Base-by-base conservation (phyloP, 495 filamentous ascomycete genomes). In the Annulohypoxylon moriforme region DNA sequence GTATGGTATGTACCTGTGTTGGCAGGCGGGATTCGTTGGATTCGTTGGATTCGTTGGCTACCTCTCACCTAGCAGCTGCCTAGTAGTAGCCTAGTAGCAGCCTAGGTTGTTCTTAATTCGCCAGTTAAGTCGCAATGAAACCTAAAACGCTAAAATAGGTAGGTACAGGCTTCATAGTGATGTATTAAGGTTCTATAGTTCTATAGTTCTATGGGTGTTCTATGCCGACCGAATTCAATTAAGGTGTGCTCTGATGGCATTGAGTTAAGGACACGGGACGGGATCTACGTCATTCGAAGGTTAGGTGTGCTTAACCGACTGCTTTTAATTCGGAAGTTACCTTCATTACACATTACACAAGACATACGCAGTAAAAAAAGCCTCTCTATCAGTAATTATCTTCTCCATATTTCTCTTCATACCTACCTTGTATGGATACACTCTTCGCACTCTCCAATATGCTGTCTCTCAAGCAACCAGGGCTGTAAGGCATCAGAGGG, bases 121-220 rank as follows among this genome's bases (percentile, higher is more conserved):
- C 18, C 13, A 16, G 33, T 56, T 38, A 38, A 50, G 52, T 59
- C 31, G 20, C 20, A 62, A 50, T 22, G 44, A 34, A 34, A n/a
- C n/a, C n/a, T n/a, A n/a, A 24, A 25, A 65, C 56, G 14, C 61
- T 65, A 46, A 65, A 55, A 65, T 20, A 60, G 60, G 60, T 70
- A 70, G 53, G 58, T 69, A 69, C 59, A 68, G 3, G 52, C 61
- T 31, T 31, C 16, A 44, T 42, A 42, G n/a, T 16, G 13, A 16
- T 44, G n/a, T 44, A 18, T 44, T 44, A 44, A 44, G 16, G 40
- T 44, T 44, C 16, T 44, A 44, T 44, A 18, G 13, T 36, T 36
- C 34, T 36, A 13, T 36, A 6, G 38, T 44, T 44, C 16, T 44
- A 44, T 44, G 16, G 16, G 40, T 20, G 16, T 44, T 44, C 16